A percentile compares a stretch with the other conserved stretches of the same genome.
Conservation (phyloP, 116 monocot genomes). For the Zostera marina region DNA sequence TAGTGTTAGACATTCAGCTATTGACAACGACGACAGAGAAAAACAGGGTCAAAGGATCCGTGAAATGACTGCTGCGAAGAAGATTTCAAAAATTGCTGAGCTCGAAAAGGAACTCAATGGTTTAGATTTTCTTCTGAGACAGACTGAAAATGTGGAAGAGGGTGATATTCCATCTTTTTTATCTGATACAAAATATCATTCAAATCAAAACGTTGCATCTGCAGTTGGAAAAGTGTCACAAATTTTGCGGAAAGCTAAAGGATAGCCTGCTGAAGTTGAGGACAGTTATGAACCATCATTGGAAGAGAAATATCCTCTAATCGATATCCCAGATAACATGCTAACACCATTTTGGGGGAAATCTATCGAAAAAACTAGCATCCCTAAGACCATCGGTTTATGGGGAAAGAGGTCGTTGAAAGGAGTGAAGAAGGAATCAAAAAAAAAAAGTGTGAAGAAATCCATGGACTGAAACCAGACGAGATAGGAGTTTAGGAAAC, state of each 20-base stretch:
- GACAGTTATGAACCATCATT: constrained; percentile 41
- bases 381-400: too few species aligned
- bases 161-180: constrained; percentile 38
- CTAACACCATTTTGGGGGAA: too few species aligned
- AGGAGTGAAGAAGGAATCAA: too few species aligned
- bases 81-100: constrained; percentile 43
- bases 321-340: constrained; percentile 51
- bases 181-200: constrained; percentile 29
- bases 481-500: too few species aligned
- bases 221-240: constrained; percentile 37
- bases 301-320: constrained; percentile 71
- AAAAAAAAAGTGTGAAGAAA: too few species aligned
- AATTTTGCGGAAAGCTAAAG: constrained; percentile 68
- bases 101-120: constrained; percentile 56
- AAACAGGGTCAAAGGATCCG: constrained; percentile 75
- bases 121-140: constrained; percentile 45
- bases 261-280: constrained; percentile 53
- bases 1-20: too few species aligned
- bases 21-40: too few species aligned
- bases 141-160: constrained; percentile 58
- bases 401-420: too few species aligned
- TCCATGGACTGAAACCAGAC: too few species aligned
- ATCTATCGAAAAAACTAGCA: too few species aligned
- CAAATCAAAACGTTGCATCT: constrained; percentile 70
- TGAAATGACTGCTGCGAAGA: constrained; percentile 90